Evolutionary conservation across 164 flowering plant species (phyloP).

Genomic region (Warburgia ugandensis): DNA sequence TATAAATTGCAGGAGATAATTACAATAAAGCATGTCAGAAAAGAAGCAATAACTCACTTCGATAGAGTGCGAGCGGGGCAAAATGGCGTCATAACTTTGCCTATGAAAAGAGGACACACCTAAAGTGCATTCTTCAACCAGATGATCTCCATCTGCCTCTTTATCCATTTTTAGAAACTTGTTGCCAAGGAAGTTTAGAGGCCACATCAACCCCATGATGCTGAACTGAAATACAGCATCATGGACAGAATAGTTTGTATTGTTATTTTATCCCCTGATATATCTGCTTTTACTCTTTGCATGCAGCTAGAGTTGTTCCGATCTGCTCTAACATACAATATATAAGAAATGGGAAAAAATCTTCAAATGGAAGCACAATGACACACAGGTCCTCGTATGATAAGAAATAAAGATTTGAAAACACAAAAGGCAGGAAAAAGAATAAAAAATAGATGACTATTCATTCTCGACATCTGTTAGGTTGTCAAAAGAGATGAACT

Average conservation of each 20-base stretch:
- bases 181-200: slow-evolving; percentile 42
- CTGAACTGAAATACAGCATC: slow-evolving; percentile 1
- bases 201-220: slow-evolving; percentile 55
- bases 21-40: neutral
- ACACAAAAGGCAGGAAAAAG: neutral
- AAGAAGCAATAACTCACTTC: slow-evolving; percentile 42
- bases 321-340: neutral
- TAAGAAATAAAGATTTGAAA: neutral
- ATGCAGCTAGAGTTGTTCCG: neutral
- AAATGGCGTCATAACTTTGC: slow-evolving; percentile 8
- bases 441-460: neutral
- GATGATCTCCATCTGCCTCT: slow-evolving; percentile 18
- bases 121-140: slow-evolving; percentile 18
- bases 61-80: slow-evolving; percentile 41
- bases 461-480: neutral
- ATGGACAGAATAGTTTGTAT: neutral
- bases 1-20: neutral
- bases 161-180: slow-evolving; percentile 55
- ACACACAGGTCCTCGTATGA: neutral
- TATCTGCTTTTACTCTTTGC: neutral
- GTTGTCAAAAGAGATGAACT: neutral
- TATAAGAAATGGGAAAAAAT: neutral
- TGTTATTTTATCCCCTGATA: neutral
- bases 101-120: slow-evolving; percentile 9
- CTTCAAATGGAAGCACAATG: neutral